Evolutionary conservation across 1,284 basidiomycete genomes (phyloP).

Genomic region (Blastosporella zonata): DNA sequence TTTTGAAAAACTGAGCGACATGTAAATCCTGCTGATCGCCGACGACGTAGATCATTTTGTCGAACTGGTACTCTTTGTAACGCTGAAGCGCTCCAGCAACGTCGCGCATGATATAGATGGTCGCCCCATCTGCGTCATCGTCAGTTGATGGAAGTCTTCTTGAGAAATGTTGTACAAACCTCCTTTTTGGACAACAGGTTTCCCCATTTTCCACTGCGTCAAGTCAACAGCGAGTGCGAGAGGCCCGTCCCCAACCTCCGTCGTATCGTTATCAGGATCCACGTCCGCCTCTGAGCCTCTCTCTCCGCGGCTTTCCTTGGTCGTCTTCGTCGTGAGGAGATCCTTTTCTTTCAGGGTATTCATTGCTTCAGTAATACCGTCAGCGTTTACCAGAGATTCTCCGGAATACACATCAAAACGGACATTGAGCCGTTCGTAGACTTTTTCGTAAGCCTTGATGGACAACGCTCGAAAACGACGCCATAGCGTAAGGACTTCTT

Average conservation of each 20-base stretch:
- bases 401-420: constrained; percentile 93
- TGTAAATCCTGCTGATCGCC: constrained; percentile 95
- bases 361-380: constrained; percentile 33
- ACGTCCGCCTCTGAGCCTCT: background rate
- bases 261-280: constrained; percentile 49
- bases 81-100: constrained; percentile 93
- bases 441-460: constrained; percentile 86
- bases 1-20: constrained; percentile 92
- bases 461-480: constrained; percentile 89
- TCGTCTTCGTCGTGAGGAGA: constrained; percentile 7
- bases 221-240: constrained; percentile 80
- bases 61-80: constrained; percentile 88
- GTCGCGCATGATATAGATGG: constrained; percentile 96
- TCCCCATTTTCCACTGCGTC: constrained; percentile 85
- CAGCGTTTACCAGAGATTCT: constrained; percentile 83
- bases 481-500: constrained; percentile 84
- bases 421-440: constrained; percentile 90
- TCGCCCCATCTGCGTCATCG: constrained; percentile 75
- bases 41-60: constrained; percentile 98
- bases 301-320: constrained; percentile 1
- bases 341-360: constrained; percentile 3
- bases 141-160: background rate
- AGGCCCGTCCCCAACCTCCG: constrained; percentile 53
- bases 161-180: constrained; percentile 40
- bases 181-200: constrained; percentile 87